These are phyloP conservation scores for Hyphopichia khmerensis DNA, from an alignment of 1,139 yeast species.

Conservation along the genomic window DNA sequence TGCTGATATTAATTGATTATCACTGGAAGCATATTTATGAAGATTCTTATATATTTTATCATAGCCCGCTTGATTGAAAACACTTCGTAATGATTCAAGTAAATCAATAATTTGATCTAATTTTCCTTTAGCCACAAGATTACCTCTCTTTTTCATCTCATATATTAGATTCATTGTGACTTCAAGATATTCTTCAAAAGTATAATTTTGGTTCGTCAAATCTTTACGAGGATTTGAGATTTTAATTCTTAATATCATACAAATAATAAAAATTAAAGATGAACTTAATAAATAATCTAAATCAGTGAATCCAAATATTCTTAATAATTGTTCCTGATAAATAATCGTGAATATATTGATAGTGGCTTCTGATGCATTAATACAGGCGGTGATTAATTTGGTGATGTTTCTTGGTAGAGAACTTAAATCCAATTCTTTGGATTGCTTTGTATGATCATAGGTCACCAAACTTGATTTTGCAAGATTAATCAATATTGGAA, in stretches of 20 bases:
- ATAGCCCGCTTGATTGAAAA: constrained; percentile 6
- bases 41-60: constrained; percentile 6
- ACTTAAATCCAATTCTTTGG: constrained; percentile 5
- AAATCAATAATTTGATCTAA: constrained; percentile 18
- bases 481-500: constrained; percentile 26
- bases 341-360: constrained; percentile 23
- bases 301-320: constrained; percentile 28
- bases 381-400: constrained; percentile 17
- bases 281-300: constrained; percentile 24
- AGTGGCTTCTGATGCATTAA: constrained; percentile 25
- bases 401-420: constrained; percentile 20
- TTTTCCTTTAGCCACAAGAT: constrained; percentile 24
- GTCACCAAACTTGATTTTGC: constrained; percentile 16
- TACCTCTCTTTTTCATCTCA: constrained; percentile 23
- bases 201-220: constrained; percentile 4
- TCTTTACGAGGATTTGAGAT: constrained; percentile 3
- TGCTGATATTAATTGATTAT: background rate
- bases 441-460: constrained; percentile 6
- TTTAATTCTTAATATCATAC: constrained; percentile 16
- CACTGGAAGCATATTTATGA: constrained; percentile 5
- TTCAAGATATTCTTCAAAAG: constrained; percentile 20
- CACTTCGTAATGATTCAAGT: constrained; percentile 10
- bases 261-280: constrained; percentile 22
- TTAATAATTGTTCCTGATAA: constrained; percentile 16
- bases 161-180: constrained; percentile 18